phyloP scores from a whole-genome alignment of 2,329 filamentous ascomycete genomes.

The Orbilia quercus region DNA sequence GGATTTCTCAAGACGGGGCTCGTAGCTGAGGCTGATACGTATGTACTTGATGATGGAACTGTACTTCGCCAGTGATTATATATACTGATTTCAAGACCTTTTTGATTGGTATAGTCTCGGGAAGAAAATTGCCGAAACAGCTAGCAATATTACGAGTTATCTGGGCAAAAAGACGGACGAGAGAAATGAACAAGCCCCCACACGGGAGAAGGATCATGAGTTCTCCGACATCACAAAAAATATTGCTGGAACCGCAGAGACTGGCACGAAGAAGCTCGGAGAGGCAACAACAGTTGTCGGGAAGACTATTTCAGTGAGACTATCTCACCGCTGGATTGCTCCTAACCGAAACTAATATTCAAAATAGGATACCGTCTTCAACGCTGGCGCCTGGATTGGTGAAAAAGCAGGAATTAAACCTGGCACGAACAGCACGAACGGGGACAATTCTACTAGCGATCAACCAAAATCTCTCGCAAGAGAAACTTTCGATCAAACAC shows the following conservation, averaged over 20 bases:
- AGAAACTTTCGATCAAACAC: conserved; percentile 53
- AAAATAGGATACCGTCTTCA: conserved; percentile 47
- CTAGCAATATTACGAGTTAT: conserved; percentile 34
- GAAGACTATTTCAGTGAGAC: conserved; percentile 48
- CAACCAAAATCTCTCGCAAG: conserved; percentile 50
- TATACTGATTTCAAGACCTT: neutral
- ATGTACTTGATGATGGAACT: neutral
- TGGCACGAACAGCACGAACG: conserved; percentile 1
- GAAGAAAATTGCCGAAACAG: conserved; percentile 46
- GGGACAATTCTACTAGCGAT: conserved; percentile 1
- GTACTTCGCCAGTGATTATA: neutral
- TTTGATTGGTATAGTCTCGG: conserved; percentile 26
- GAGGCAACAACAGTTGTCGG: conserved; percentile 52
- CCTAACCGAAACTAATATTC: neutral
- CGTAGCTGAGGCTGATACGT: conserved; percentile 57
- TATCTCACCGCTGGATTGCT: neutral
- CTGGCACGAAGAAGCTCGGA: conserved; percentile 50
- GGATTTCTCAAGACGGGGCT: conserved; percentile 57
- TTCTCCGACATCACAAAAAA: conserved; percentile 56
- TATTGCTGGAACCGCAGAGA: conserved; percentile 33
- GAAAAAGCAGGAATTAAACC: conserved; percentile 51
- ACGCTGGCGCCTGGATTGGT: conserved; percentile 57
- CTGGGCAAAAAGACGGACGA: conserved; percentile 42
- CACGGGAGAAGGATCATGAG: conserved; percentile 37
- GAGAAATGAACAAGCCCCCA: conserved; percentile 31